phyloP scores from a whole-genome alignment of 495 filamentous ascomycete genomes.

The Margaritispora aquatica region DNA sequence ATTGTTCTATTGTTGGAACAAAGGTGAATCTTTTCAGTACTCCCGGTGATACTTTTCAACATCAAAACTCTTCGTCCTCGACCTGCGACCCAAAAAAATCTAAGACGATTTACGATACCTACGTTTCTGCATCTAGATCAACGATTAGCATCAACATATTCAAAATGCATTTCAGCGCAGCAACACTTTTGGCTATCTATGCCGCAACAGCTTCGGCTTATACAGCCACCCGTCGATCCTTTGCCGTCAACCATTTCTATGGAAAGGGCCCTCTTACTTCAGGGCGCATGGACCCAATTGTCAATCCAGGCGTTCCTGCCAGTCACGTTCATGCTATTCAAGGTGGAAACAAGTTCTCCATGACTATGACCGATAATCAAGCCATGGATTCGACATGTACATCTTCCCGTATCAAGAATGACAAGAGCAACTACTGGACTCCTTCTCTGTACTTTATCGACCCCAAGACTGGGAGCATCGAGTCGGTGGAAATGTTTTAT shows the following conservation, averaged over 20 bases:
- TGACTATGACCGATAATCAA: slow-evolving; percentile 48
- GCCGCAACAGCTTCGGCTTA: slow-evolving; percentile 15
- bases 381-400: slow-evolving; percentile 54
- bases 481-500: slow-evolving; percentile 55
- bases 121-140: slow-evolving; percentile 1
- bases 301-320: slow-evolving; percentile 48
- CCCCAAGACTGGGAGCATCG: slow-evolving; percentile 55
- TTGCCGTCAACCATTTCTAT: slow-evolving; percentile 27
- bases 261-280: slow-evolving; percentile 27
- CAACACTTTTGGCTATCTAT: slow-evolving; percentile 13
- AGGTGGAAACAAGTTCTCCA: slow-evolving; percentile 60
- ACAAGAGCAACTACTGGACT: slow-evolving; percentile 72
- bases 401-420: slow-evolving; percentile 53
- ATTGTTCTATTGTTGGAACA: too few relatives aligned
- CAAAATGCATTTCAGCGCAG: slow-evolving; percentile 20
- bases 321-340: slow-evolving; percentile 62
- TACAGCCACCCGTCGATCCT: slow-evolving; percentile 12
- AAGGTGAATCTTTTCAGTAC: neutral
- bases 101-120: neutral
- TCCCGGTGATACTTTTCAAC: slow-evolving; percentile 15
- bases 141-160: neutral
- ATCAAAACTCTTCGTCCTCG: neutral
- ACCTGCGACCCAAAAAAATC: neutral
- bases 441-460: slow-evolving; percentile 59
- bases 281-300: slow-evolving; percentile 62